Conservation (phyloP, 148 eudicot species). For the Rheum nobile region DNA sequence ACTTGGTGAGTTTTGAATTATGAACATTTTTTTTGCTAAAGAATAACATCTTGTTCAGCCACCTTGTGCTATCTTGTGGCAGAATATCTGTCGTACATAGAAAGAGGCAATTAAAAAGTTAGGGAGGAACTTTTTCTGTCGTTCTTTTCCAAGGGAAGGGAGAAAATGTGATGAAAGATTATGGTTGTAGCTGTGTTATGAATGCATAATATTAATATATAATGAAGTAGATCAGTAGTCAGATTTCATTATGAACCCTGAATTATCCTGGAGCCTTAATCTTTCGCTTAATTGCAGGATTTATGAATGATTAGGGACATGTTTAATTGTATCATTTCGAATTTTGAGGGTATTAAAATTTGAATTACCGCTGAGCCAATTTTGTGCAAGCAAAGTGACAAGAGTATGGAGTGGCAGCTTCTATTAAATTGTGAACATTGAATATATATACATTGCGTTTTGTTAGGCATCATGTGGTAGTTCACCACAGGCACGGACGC, state of each 20-base stretch:
- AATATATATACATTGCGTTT: too few species aligned
- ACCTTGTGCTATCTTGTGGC: not conserved
- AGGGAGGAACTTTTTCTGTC: not conserved
- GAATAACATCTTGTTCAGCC: not conserved
- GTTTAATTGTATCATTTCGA: too few species aligned
- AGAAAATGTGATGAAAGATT: not conserved
- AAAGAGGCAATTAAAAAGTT: not conserved
- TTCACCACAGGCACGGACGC: too few species aligned
- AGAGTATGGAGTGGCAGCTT: too few species aligned
- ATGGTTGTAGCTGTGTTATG: slow-evolving; percentile 4
- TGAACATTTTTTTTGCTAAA: not conserved
- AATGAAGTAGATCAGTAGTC: not conserved
- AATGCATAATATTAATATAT: not conserved
- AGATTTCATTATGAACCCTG: not conserved
- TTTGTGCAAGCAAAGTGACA: too few species aligned
- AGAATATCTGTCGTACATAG: not conserved
- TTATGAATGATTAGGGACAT: too few species aligned
- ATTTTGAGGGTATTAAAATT: too few species aligned
- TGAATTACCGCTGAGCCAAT: too few species aligned
- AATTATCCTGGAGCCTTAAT: not conserved
- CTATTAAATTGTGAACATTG: too few species aligned
- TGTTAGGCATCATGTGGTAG: too few species aligned
- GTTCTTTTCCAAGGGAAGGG: not conserved
- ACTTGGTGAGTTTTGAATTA: not conserved
- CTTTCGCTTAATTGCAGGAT: not conserved